Percentiles rank a stretch among this genome's conserved stretches.
Evolutionary conservation across 306 rosid species (phyloP).

Genomic region (Hippophae rhamnoides): DNA sequence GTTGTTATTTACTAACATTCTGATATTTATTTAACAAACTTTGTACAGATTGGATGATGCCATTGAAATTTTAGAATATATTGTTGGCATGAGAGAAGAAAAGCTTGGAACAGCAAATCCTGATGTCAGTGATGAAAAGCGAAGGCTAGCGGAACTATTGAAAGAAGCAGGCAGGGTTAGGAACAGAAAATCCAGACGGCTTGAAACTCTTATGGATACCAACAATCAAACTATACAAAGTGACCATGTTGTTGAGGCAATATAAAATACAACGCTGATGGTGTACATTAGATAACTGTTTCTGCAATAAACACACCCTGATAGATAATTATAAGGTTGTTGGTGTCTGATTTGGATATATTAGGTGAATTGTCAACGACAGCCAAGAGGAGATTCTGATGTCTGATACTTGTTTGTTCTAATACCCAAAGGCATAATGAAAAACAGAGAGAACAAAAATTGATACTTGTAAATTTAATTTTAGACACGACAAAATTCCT

Average conservation of each 20-base stretch:
- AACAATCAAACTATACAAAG: slow-evolving; percentile 23
- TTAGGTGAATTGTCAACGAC: slow-evolving; percentile 24
- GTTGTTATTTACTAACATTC: slow-evolving; percentile 6
- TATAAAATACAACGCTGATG: slow-evolving; percentile 16
- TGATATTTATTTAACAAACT: slow-evolving; percentile 9
- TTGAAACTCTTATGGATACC: slow-evolving; percentile 63
- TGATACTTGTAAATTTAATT: slow-evolving; percentile 17
- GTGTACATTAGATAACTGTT: slow-evolving; percentile 21
- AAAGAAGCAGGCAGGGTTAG: slow-evolving; percentile 68
- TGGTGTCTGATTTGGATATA: slow-evolving; percentile 12
- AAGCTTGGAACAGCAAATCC: slow-evolving; percentile 79
- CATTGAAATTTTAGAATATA: slow-evolving; percentile 60
- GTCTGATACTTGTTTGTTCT: slow-evolving; percentile 13
- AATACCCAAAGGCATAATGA: slow-evolving; percentile 12
- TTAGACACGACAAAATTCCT: slow-evolving; percentile 21
- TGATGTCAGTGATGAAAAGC: slow-evolving; percentile 70
- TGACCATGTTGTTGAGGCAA: slow-evolving; percentile 31
- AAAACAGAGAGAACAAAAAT: slow-evolving; percentile 9
- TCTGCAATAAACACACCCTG: slow-evolving; percentile 20
- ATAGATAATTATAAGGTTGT: slow-evolving; percentile 22
- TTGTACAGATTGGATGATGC: slow-evolving; percentile 63
- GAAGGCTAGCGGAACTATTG: slow-evolving; percentile 60
- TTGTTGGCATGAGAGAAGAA: slow-evolving; percentile 87
- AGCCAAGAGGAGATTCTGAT: slow-evolving; percentile 28
- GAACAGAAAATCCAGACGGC: slow-evolving; percentile 45